A percentile compares a stretch with the other conserved stretches of the same genome.
Conservation (phyloP, 2,329 filamentous ascomycete genomes). For the Setomelanomma holmii region DNA sequence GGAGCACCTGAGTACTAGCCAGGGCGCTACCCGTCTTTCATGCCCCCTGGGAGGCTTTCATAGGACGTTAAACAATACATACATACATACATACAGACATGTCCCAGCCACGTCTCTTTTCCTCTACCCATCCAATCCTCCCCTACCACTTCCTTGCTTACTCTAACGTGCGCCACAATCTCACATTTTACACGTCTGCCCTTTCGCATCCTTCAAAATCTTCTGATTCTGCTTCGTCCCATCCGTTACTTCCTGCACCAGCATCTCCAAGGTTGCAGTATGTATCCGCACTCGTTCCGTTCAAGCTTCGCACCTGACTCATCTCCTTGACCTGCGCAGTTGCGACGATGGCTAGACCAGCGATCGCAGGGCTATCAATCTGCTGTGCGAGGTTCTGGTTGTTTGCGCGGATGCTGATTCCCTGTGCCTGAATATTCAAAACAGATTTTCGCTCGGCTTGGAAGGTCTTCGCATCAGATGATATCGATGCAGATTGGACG, state of each 20-base stretch:
- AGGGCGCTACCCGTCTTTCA: too few species aligned
- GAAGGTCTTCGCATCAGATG: conserved; percentile 16
- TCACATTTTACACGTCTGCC: conserved; percentile 1
- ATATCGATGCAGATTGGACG: neutral
- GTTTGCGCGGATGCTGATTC: conserved; percentile 24
- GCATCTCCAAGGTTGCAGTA: conserved; percentile 9
- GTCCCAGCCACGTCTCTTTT: too few species aligned
- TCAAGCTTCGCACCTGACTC: conserved; percentile 16
- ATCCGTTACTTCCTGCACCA: conserved; percentile 22
- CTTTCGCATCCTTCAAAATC: conserved; percentile 17
- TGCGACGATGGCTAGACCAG: conserved; percentile 21
- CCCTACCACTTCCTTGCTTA: too few species aligned
- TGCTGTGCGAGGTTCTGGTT: conserved; percentile 28
- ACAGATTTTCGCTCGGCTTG: conserved; percentile 11
- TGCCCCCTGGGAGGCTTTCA: too few species aligned
- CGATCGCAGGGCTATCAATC: conserved; percentile 19
- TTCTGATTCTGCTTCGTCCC: conserved; percentile 26
- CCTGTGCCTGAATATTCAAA: conserved; percentile 19
- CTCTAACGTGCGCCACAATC: neutral
- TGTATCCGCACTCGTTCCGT: conserved; percentile 7
- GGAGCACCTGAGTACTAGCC: too few species aligned
- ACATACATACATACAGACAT: too few species aligned
- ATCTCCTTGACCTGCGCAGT: conserved; percentile 24
- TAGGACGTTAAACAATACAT: too few species aligned
- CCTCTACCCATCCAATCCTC: too few species aligned